Percentiles rank a stretch among this genome's conserved stretches.
These are phyloP conservation scores for Antarctomyces pellizariae DNA, from an alignment of 495 filamentous ascomycete genomes.

Conservation along the genomic window DNA sequence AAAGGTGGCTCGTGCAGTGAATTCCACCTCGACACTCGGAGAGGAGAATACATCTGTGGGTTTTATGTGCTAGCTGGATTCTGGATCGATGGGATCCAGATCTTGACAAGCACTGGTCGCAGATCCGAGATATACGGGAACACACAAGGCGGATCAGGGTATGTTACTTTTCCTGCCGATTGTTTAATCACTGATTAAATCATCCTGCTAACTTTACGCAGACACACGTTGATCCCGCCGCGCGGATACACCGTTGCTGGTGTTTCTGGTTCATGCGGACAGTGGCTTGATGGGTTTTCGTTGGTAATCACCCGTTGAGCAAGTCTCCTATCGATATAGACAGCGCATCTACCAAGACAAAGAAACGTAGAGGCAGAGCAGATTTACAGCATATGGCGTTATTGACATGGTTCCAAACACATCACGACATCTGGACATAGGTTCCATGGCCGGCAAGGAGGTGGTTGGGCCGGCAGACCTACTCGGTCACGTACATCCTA, in stretches of 20 bases:
- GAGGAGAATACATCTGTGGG: slow-evolving; percentile 69
- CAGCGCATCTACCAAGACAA: too few species aligned
- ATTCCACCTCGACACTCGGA: slow-evolving; percentile 62
- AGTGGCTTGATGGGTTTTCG: slow-evolving; percentile 76
- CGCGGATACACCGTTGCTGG: slow-evolving; percentile 77
- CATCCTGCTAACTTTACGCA: slow-evolving; percentile 16
- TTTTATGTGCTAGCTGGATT: slow-evolving; percentile 63
- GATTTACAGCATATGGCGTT: not conserved
- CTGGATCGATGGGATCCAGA: slow-evolving; percentile 81
- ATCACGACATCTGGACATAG: too few species aligned
- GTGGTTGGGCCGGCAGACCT: too few species aligned
- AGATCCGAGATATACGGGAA: slow-evolving; percentile 77
- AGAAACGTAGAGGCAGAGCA: not conserved
- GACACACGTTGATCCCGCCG: slow-evolving; percentile 74
- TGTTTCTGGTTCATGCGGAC: slow-evolving; percentile 55
- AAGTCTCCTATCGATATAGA: too few species aligned
- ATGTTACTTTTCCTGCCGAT: slow-evolving; percentile 15
- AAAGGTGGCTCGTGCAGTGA: slow-evolving; percentile 54
- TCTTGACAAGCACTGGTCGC: slow-evolving; percentile 69
- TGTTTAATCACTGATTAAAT: slow-evolving; percentile 3
- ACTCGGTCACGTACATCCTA: too few species aligned
- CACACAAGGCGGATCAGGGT: slow-evolving; percentile 59
- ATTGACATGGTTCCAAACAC: too few species aligned
- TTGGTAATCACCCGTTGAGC: slow-evolving; percentile 60
- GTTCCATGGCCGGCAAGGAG: too few species aligned